Evolutionary conservation across 257 asterid genomes (phyloP).

Genomic region (Orobanche coerulescens): DNA sequence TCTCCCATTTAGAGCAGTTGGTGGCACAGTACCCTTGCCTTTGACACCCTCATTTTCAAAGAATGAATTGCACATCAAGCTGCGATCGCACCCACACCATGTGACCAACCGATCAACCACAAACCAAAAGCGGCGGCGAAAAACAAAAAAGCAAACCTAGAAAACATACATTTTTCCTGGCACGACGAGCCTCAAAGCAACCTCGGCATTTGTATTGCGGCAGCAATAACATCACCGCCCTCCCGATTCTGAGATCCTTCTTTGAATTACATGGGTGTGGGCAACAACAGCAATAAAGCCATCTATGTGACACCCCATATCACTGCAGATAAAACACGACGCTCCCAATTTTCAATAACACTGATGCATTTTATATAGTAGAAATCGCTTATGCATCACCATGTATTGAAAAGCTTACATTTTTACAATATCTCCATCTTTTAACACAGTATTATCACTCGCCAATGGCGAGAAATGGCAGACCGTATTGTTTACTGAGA

Average conservation of each 20-base stretch:
- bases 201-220: conserved; percentile 96
- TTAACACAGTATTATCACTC: conserved; percentile 60
- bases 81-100: background rate
- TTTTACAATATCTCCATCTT: conserved; percentile 72
- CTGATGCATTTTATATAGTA: background rate
- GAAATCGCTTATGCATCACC: background rate
- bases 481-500: conserved; percentile 71
- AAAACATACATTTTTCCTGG: conserved; percentile 74
- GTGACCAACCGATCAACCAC: background rate
- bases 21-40: too few relatives aligned
- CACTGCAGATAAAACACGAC: conserved; percentile 44
- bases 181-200: conserved; percentile 84
- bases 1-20: too few relatives aligned
- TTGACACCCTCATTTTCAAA: too few relatives aligned
- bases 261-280: conserved; percentile 75
- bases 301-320: conserved; percentile 97
- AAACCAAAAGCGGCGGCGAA: background rate
- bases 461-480: conserved; percentile 88
- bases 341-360: conserved; percentile 9
- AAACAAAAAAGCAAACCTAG: background rate
- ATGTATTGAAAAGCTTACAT: conserved; percentile 27
- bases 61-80: too few relatives aligned
- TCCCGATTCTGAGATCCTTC: conserved; percentile 82
- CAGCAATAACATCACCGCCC: conserved; percentile 87
- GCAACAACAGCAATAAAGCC: conserved; percentile 92